A percentile compares a stretch with the other conserved stretches of the same genome.
Evolutionary conservation across 1,284 basidiomycete genomes (phyloP).

Genomic region (Phylloporus sp.): DNA sequence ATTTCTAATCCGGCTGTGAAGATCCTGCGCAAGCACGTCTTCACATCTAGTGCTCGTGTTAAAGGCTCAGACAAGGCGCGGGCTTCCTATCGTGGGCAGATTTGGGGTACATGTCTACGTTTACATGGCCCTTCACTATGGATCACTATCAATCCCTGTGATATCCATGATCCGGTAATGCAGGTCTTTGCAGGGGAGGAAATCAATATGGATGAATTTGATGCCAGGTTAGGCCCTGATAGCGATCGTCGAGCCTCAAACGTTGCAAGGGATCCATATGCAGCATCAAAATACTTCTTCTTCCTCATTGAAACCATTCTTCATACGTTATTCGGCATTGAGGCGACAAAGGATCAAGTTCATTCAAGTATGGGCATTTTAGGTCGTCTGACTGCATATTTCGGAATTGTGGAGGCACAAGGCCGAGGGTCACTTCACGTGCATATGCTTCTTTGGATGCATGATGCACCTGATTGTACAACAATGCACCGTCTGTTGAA

Average conservation of each 20-base stretch:
- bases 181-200: conserved; percentile 45
- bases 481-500: conserved; percentile 18
- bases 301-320: conserved; percentile 38
- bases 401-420: conserved; percentile 36
- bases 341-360: conserved; percentile 18
- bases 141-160: conserved; percentile 41
- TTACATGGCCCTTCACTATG: conserved; percentile 7
- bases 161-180: conserved; percentile 43
- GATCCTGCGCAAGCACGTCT: conserved; percentile 19
- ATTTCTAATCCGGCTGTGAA: conserved; percentile 23
- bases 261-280: conserved; percentile 44
- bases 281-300: conserved; percentile 44
- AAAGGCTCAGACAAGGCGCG: conserved; percentile 24
- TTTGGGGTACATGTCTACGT: conserved; percentile 20
- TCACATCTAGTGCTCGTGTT: conserved; percentile 4
- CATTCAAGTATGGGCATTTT: conserved; percentile 30
- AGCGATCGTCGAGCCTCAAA: conserved; percentile 22
- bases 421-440: conserved; percentile 25
- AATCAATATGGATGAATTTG: conserved; percentile 45
- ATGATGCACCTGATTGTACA: conserved; percentile 19
- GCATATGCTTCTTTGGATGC: conserved; percentile 20
- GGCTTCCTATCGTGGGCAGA: conserved; percentile 7
- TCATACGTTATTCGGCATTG: conserved; percentile 33
- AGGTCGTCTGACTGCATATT: conserved; percentile 20
- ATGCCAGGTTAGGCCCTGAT: conserved; percentile 27